Evolutionary conservation across 768 basidiomycete genomes (phyloP).

Genomic region (Leccinum sublutescens): DNA sequence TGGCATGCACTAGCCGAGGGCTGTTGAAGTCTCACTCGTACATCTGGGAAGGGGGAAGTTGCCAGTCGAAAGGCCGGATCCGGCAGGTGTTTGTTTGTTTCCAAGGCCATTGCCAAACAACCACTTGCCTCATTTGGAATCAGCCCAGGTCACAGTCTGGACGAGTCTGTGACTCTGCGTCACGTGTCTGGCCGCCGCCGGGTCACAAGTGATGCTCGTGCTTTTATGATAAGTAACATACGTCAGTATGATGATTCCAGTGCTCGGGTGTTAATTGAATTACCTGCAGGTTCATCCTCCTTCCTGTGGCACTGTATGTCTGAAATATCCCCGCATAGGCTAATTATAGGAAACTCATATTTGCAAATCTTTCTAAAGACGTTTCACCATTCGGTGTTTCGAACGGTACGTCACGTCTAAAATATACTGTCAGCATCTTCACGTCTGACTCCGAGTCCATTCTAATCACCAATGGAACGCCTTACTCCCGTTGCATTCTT

Average conservation of each 20-base stretch:
- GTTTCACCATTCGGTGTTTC: not conserved
- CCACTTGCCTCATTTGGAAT: slow-evolving; percentile 4
- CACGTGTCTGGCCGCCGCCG: too few relatives aligned
- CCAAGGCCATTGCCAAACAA: slow-evolving; percentile 30
- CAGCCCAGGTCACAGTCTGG: not conserved
- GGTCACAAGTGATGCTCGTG: not conserved
- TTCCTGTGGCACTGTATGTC: slow-evolving; percentile 6
- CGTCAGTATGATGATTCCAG: not conserved
- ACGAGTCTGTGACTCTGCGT: not conserved
- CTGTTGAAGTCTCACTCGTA: slow-evolving; percentile 6
- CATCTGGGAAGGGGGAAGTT: not conserved
- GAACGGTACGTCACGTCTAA: not conserved
- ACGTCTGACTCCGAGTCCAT: not conserved
- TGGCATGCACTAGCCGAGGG: slow-evolving; percentile 7
- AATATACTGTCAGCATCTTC: not conserved
- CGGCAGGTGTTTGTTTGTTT: slow-evolving; percentile 29
- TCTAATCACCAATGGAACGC: slow-evolving; percentile 10
- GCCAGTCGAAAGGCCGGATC: slow-evolving; percentile 8
- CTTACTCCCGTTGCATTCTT: not conserved
- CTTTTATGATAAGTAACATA: not conserved
- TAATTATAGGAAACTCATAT: slow-evolving; percentile 1
- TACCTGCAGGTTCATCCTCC: not conserved
- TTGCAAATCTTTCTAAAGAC: not conserved
- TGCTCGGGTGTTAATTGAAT: not conserved
- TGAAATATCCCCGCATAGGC: slow-evolving; percentile 4